Evolutionary conservation across 2,329 filamentous ascomycete species (phyloP), one percentile per base, ranked within the genome.

Genomic region (Pseudocercospora vitis): DNA sequence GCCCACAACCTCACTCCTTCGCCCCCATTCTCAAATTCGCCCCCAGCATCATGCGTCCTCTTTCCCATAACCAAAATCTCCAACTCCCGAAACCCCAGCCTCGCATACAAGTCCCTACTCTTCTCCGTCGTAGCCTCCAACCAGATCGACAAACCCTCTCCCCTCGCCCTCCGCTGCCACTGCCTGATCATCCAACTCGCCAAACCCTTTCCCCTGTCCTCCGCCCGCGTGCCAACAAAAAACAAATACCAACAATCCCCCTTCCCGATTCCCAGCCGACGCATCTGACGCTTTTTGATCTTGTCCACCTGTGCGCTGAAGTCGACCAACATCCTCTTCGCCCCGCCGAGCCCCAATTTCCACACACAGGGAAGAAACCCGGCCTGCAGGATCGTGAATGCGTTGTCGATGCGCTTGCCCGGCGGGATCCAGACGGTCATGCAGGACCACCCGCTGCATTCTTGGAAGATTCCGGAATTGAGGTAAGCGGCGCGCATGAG

Each of bases 81-180:
- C 11, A 59, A 42, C 7, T 53, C 50, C 40, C 60, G 42, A 48
- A 66, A 67, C 12, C 65, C 65, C 37, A 55, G 50, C 21, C 51
- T 57, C 14, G 42, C 26, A 58, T 66, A 66, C 14, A 65, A 32
- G 12, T 57, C 46, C 19, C 53, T 50, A 31, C 58, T 62, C 32
- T 46, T 29, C 39, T 53, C 48, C 8, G 63, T 66, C 40, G 64
- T 65, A 21, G 65, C 59, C 39, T 67, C 65, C 52, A 66, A 46
- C 62, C 63, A 67, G 8, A 67, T 58, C 11, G 63, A 61, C 40
- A 60, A 7, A 19, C 33, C 16, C 14, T 9, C 33, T 9, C 5
- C 37, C n/a, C 14, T 14, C 31, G 7, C 12, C 31, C 19, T 44
- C 44, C 28, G 3, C 26, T 31, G 24, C 44, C 45, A 49, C 26